Evolutionary conservation across 1,284 basidiomycete species (phyloP).

Genomic region (Ceratobasidium sp.): DNA sequence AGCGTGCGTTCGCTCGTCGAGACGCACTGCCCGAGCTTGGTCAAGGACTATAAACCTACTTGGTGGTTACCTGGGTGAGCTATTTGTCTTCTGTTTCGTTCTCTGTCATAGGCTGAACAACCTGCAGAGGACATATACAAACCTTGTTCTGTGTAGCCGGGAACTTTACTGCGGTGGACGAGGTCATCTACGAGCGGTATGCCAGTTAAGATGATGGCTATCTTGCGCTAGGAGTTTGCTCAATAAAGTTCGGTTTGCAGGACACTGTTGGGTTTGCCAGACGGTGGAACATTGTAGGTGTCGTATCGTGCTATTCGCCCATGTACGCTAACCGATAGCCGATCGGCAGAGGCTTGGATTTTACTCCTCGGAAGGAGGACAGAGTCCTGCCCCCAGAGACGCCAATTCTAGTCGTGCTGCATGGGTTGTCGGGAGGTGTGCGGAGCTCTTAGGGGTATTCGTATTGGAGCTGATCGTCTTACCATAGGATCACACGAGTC

Average conservation of each 20-base stretch:
- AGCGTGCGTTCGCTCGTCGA: constrained; percentile 40
- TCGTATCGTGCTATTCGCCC: constrained; percentile 38
- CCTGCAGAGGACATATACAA: constrained; percentile 53
- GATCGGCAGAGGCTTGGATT: constrained; percentile 75
- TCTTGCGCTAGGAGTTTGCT: no score
- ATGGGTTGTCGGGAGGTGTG: constrained; percentile 86
- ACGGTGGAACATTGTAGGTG: constrained; percentile 77
- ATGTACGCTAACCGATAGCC: constrained; percentile 9
- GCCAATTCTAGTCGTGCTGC: constrained; percentile 84
- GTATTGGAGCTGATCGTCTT: neutral
- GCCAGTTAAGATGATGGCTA: constrained; percentile 45
- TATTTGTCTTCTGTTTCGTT: neutral
- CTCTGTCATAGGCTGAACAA: neutral
- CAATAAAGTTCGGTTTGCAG: constrained; percentile 50
- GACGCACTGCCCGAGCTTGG: constrained; percentile 46
- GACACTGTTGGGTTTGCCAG: constrained; percentile 64
- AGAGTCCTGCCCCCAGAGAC: constrained; percentile 63
- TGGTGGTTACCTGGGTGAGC: constrained; percentile 50
- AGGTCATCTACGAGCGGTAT: constrained; percentile 73
- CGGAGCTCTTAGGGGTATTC: constrained; percentile 7
- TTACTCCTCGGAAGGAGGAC: constrained; percentile 65
- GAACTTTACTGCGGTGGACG: constrained; percentile 73
- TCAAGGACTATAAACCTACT: constrained; percentile 50
- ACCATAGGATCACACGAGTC: constrained; percentile 82
- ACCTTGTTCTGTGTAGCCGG: constrained; percentile 54